A percentile compares a stretch with the other conserved stretches of the same genome.
These are phyloP conservation scores for Botryotinia narcissicola DNA, from an alignment of 2,329 filamentous ascomycete species.

Conservation along the genomic window DNA sequence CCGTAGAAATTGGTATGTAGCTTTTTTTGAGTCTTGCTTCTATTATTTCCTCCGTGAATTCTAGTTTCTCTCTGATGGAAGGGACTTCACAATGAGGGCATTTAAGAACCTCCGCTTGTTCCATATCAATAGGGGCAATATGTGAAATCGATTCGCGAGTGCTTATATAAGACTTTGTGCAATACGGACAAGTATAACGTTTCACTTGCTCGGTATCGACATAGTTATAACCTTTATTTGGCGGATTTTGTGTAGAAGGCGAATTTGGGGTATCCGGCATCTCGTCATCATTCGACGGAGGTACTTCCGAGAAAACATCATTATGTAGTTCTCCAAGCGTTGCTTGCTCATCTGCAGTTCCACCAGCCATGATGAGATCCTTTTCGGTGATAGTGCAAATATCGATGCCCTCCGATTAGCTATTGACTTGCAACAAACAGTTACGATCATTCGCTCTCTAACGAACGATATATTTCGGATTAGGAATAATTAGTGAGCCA, in stretches of 20 bases:
- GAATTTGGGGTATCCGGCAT: background rate
- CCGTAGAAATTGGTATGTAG: background rate
- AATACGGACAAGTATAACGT: background rate
- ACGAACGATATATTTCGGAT: background rate
- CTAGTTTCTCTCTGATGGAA: background rate
- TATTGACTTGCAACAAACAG: background rate
- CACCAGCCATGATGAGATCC: background rate
- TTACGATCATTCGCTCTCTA: background rate
- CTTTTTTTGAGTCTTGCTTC: background rate
- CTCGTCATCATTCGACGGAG: background rate
- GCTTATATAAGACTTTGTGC: background rate
- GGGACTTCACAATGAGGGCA: background rate
- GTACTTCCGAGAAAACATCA: background rate
- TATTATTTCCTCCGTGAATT: background rate
- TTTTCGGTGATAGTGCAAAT: background rate
- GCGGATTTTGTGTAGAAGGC: background rate
- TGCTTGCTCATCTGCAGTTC: background rate
- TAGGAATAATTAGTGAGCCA: background rate
- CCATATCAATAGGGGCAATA: background rate
- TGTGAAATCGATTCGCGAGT: background rate
- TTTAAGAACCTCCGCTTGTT: background rate
- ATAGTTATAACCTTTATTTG: background rate
- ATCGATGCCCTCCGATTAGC: rapidly evolving
- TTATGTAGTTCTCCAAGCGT: background rate
- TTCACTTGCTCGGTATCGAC: background rate